phyloP scores from a whole-genome alignment of 805 yeast genomes.

The Yarrowia keelungensis region DNA sequence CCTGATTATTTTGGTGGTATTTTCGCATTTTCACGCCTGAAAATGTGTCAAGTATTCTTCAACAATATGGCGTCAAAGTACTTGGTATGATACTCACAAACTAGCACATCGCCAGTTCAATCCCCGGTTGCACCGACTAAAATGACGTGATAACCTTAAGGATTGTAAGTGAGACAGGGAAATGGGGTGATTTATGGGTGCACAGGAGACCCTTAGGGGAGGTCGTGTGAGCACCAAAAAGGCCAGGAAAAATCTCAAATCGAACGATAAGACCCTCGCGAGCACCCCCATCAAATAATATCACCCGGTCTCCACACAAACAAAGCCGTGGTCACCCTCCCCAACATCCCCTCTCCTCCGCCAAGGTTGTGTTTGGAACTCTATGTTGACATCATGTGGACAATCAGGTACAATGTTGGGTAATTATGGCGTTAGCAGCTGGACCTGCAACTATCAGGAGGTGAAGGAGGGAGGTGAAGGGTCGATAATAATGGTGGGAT shows the following conservation, averaged over 20 bases:
- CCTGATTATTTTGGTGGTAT: neutral
- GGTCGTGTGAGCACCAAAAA: neutral
- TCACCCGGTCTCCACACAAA: neutral
- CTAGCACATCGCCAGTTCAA: too few species aligned
- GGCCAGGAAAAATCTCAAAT: neutral
- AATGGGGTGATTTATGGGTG: slow-evolving; percentile 17
- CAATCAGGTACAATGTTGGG: slow-evolving; percentile 16
- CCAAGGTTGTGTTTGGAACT: slow-evolving; percentile 1
- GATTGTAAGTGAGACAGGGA: slow-evolving; percentile 17
- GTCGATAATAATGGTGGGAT: too few species aligned
- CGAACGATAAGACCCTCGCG: neutral
- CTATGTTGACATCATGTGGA: slow-evolving; percentile 22
- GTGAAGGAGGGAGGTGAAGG: neutral
- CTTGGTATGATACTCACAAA: too few species aligned
- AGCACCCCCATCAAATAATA: too few species aligned
- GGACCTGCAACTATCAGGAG: slow-evolving; percentile 1
- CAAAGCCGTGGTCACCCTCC: neutral
- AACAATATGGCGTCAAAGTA: neutral
- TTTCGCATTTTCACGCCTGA: neutral
- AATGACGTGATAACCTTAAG: slow-evolving; percentile 25
- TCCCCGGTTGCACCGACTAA: neutral
- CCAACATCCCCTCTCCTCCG: neutral
- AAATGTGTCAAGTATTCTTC: neutral
- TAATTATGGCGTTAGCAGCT: slow-evolving; percentile 2
- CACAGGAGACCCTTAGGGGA: neutral